phyloP scores from a whole-genome alignment of 129 eudicot genomes.

The Apium graveolens region DNA sequence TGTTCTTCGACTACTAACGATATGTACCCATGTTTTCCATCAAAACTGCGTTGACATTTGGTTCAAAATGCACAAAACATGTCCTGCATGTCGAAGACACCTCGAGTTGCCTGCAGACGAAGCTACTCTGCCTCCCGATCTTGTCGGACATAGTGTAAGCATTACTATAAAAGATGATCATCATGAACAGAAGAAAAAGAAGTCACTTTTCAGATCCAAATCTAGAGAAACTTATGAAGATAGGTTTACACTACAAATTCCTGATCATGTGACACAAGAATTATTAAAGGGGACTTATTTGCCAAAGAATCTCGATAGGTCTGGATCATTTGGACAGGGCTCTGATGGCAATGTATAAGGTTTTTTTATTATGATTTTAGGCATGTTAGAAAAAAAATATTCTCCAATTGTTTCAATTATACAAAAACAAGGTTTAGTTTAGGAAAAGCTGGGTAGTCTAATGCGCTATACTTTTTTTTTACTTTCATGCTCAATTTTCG shows the following conservation, averaged over 20 bases:
- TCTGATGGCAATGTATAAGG: background rate
- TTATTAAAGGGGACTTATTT: background rate
- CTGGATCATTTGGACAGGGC: background rate
- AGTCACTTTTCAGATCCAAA: slow-evolving; percentile 22
- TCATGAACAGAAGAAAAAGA: slow-evolving; percentile 16
- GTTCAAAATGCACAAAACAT: slow-evolving; percentile 65
- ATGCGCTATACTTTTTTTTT: background rate
- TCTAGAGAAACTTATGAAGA: background rate
- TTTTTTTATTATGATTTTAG: background rate
- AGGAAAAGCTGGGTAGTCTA: background rate
- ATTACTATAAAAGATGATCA: slow-evolving; percentile 40
- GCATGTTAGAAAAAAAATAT: background rate
- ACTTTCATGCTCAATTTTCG: background rate
- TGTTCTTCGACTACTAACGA: slow-evolving; percentile 47
- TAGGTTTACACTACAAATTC: background rate
- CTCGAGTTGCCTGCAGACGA: slow-evolving; percentile 30
- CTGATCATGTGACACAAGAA: background rate
- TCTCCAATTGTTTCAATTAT: background rate
- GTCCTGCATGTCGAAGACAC: slow-evolving; percentile 70
- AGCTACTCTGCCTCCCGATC: slow-evolving; percentile 2
- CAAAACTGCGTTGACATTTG: slow-evolving; percentile 81
- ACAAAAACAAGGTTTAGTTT: background rate
- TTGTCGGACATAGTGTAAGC: slow-evolving; percentile 21
- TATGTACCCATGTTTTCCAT: slow-evolving; percentile 76
- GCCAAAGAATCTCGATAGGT: background rate